phyloP scores from a whole-genome alignment of 768 basidiomycete species.

The Sutorius australiensis region DNA sequence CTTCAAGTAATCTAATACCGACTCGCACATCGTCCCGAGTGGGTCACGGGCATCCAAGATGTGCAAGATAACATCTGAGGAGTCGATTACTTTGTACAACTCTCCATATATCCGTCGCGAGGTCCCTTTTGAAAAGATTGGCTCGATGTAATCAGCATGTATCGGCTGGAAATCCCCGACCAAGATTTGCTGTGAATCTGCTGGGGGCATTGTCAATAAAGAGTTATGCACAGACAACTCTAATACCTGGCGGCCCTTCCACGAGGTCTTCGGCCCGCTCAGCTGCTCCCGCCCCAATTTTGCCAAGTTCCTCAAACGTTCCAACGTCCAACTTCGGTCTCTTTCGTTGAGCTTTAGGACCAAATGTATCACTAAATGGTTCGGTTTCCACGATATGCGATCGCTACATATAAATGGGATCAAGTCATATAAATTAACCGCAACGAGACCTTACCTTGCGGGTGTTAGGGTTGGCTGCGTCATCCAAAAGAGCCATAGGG shows the following conservation, averaged over 20 bases:
- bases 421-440: background rate
- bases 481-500: constrained; percentile 93
- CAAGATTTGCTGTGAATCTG: constrained; percentile 7
- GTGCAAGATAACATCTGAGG: constrained; percentile 94
- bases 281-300: constrained; percentile 54
- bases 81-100: constrained; percentile 98
- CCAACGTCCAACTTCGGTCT: constrained; percentile 83
- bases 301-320: constrained; percentile 85
- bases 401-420: constrained; percentile 44
- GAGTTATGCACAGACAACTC: background rate
- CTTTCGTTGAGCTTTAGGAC: constrained; percentile 93
- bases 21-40: constrained; percentile 91
- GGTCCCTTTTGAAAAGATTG: constrained; percentile 93
- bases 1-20: constrained; percentile 85
- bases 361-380: constrained; percentile 92
- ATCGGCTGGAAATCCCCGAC: constrained; percentile 47
- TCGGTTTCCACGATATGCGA: constrained; percentile 96
- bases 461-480: constrained; percentile 73
- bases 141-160: constrained; percentile 80
- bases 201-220: constrained; percentile 8
- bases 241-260: constrained; percentile 44
- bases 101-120: constrained; percentile 96
- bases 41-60: constrained; percentile 95
- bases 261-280: constrained; percentile 40
- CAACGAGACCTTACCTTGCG: constrained; percentile 57